These are phyloP conservation scores for Paramarasmius palmivorus DNA, from an alignment of 1,284 basidiomycete species.

Conservation along the genomic window DNA sequence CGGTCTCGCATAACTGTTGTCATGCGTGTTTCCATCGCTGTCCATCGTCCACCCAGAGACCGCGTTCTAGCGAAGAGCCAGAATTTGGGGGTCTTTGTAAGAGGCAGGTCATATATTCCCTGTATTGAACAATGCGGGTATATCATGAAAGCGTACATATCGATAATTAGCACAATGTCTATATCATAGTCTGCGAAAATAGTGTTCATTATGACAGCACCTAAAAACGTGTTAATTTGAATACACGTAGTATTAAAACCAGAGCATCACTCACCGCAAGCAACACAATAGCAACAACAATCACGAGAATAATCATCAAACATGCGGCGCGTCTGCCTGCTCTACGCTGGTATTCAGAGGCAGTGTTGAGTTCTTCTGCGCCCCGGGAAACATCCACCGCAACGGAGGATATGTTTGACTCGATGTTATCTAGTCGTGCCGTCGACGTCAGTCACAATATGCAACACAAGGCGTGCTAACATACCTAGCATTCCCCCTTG, in stretches of 20 bases:
- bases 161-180: too few relatives aligned
- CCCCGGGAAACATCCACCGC: conserved; percentile 85
- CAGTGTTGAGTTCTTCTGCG: conserved; percentile 85
- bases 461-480: conserved; percentile 29
- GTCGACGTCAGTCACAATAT: neutral
- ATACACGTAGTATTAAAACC: neutral
- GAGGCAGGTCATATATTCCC: too few relatives aligned
- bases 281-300: conserved; percentile 90
- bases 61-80: too few relatives aligned
- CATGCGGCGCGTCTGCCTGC: conserved; percentile 91
- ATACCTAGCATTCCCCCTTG: conserved; percentile 94
- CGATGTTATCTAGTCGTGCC: conserved; percentile 84
- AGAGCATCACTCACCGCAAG: conserved; percentile 72
- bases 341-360: conserved; percentile 93
- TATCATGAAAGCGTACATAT: too few relatives aligned
- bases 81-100: too few relatives aligned
- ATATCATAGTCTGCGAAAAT: too few relatives aligned
- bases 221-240: neutral
- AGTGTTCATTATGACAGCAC: too few relatives aligned
- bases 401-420: conserved; percentile 90
- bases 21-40: too few relatives aligned
- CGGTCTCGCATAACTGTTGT: too few relatives aligned
- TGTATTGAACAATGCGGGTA: too few relatives aligned
- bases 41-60: too few relatives aligned
- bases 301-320: conserved; percentile 83